These are phyloP conservation scores for Ceratobasidium sp. DNA, from an alignment of 1,284 basidiomycete species.

Conservation along the genomic window DNA sequence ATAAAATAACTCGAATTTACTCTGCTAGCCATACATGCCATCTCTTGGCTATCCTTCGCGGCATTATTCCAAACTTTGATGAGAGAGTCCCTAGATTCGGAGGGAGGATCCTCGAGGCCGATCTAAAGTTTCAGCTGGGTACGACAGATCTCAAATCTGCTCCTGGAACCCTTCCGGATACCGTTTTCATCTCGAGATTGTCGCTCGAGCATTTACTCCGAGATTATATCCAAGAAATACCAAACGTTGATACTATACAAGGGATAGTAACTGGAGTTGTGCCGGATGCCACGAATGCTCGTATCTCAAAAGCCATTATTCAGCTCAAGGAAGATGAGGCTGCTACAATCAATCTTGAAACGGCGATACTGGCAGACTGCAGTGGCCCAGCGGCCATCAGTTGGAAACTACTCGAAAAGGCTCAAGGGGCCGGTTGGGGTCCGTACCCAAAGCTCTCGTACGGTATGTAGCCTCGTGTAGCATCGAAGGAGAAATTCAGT, in stretches of 20 bases:
- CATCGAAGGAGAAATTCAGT: background rate
- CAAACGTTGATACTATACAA: slow-evolving; percentile 1
- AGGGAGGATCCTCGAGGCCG: slow-evolving; percentile 13
- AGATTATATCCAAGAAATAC: slow-evolving; percentile 13
- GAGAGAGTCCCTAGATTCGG: background rate
- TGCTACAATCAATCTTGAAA: slow-evolving; percentile 6
- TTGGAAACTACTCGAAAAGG: slow-evolving; percentile 16
- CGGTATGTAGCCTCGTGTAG: background rate
- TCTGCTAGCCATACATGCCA: slow-evolving; percentile 25
- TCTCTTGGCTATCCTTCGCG: slow-evolving; percentile 15
- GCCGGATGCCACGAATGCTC: background rate
- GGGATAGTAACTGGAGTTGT: background rate
- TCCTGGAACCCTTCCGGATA: slow-evolving; percentile 17
- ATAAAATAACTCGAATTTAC: background rate
- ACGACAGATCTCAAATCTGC: background rate
- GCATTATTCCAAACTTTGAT: slow-evolving; percentile 19
- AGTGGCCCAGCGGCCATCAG: slow-evolving; percentile 24
- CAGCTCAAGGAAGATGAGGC: slow-evolving; percentile 1
- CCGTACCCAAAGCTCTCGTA: slow-evolving; percentile 30
- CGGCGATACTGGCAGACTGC: slow-evolving; percentile 29
- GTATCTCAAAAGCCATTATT: slow-evolving; percentile 1
- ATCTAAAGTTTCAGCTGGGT: slow-evolving; percentile 12
- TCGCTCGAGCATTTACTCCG: slow-evolving; percentile 22
- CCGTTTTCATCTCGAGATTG: slow-evolving; percentile 17
- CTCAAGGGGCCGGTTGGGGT: slow-evolving; percentile 18